Evolutionary conservation across 23 red algal genomes (phyloP), one percentile per base, ranked within the genome.

Genomic region (Gracilaria gracilis): DNA sequence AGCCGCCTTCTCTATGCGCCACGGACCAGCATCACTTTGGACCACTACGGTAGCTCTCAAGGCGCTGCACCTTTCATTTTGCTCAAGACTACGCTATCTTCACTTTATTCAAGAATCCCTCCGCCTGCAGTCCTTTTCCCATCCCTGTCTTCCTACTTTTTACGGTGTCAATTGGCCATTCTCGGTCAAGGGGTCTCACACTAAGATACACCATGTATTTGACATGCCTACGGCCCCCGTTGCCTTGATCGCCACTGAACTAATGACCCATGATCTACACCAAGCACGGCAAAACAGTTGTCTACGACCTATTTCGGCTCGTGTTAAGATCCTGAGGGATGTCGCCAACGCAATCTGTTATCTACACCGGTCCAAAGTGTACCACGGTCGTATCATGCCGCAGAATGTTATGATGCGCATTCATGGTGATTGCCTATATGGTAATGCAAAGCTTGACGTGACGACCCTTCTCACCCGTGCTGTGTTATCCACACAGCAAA

Each of bases 131-230:
- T 62, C 79, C 13, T 82, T 82, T 62, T 62, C 53, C 3, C 79
- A 82, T 23, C 58, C 79, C 2, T 82, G 79, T 65, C 58, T 82
- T 42, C 79, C 79, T 15, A 82, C 58, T 0, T 61, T 82, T 25
- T 82, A 82, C 27, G 79, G 79, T 62, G 58, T 64, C 58, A 37
- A 64, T 20, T 82, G 79, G 79, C 79, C 79, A 17, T 82, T 77
- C 25, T 24, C 72, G 3, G 72, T 51, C 40, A 77, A 77, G 39
- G 72, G 46, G 8, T 46, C 72, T 31, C 72, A 77, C 15, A 28
- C 38, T 6, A 49, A 49, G 46, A 50, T 77, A 0, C 72, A 77
- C 9, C 72, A 46, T 28, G 42, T 77, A 12, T 42, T 46, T 50
- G 42, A 51, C 38, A 51, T 77, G 38, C n/a, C 72, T 50, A 51